These are phyloP conservation scores for Phlebopus sp. DNA, from an alignment of 1,284 basidiomycete genomes.

Conservation along the genomic window DNA sequence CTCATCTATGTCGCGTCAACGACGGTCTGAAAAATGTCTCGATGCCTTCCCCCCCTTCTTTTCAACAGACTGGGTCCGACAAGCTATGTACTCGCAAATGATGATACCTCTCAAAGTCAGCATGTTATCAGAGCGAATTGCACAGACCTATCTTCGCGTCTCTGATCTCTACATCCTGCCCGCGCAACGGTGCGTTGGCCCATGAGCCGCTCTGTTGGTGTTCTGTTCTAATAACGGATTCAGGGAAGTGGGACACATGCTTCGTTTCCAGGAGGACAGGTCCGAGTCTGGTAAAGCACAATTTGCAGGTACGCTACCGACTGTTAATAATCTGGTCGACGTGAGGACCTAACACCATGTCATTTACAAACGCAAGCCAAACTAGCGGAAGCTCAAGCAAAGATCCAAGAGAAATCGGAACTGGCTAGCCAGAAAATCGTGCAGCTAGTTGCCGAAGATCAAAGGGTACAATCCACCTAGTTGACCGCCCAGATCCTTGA, in stretches of 20 bases:
- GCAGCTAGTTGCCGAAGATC: not conserved
- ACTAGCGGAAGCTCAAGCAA: not conserved
- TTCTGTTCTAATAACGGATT: not conserved
- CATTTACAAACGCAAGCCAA: not conserved
- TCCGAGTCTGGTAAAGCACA: not conserved
- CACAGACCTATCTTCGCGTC: constrained; percentile 16
- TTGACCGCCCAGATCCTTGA: too few species aligned
- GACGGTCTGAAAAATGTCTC: too few species aligned
- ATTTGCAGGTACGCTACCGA: not conserved
- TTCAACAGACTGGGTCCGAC: constrained; percentile 15
- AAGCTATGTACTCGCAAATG: constrained; percentile 23
- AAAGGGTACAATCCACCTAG: not conserved
- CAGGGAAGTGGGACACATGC: not conserved
- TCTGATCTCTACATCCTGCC: constrained; percentile 22
- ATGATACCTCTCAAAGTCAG: constrained; percentile 23
- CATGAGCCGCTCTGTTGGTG: not conserved
- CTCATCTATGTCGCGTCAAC: not conserved
- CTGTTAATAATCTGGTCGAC: not conserved
- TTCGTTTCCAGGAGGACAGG: not conserved
- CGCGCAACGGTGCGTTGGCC: constrained; percentile 17
- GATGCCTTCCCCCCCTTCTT: not conserved
- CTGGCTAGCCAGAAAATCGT: not conserved
- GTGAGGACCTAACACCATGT: not conserved
- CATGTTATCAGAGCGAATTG: constrained; percentile 22
- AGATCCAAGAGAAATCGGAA: not conserved